Evolutionary conservation across 2,329 filamentous ascomycete genomes (phyloP).

Genomic region (Diaporthe velutina): DNA sequence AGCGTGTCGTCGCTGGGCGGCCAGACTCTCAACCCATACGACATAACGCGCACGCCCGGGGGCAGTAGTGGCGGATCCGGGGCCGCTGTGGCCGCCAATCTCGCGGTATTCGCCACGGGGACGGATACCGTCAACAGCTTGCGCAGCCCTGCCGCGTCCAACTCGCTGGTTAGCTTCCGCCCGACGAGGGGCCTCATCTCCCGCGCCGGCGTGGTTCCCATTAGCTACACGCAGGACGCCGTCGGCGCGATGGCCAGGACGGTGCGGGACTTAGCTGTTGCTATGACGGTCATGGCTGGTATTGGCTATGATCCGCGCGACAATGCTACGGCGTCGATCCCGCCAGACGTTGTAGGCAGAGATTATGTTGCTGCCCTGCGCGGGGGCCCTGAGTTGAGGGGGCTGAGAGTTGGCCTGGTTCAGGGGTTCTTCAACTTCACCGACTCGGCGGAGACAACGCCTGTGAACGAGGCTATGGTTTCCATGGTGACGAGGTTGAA

Average conservation of each 20-base stretch:
- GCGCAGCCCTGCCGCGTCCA: conserved; percentile 72
- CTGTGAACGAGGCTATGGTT: conserved; percentile 67
- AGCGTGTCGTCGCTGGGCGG: conserved; percentile 73
- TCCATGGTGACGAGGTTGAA: conserved; percentile 59
- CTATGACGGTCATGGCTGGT: conserved; percentile 65
- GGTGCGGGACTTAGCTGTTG: conserved; percentile 63
- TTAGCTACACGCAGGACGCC: conserved; percentile 68
- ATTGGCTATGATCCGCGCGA: conserved; percentile 64
- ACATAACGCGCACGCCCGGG: conserved; percentile 73
- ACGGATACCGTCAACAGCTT: conserved; percentile 74
- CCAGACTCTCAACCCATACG: conserved; percentile 76
- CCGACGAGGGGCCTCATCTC: conserved; percentile 68
- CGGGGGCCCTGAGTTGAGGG: conserved; percentile 43
- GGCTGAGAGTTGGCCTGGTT: conserved; percentile 50
- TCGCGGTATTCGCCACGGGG: conserved; percentile 70
- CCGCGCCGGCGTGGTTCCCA: conserved; percentile 64
- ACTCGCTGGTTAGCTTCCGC: conserved; percentile 70
- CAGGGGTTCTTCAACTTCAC: conserved; percentile 71
- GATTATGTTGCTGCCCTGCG: conserved; percentile 61
- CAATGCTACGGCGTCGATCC: conserved; percentile 64
- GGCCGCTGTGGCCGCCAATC: conserved; percentile 66
- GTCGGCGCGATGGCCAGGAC: conserved; percentile 67
- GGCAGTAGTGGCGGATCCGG: conserved; percentile 75
- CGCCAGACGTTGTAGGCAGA: conserved; percentile 52
- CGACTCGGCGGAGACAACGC: conserved; percentile 63